Conservation (phyloP, 768 basidiomycete species). For the Tricholoma sp. region DNA sequence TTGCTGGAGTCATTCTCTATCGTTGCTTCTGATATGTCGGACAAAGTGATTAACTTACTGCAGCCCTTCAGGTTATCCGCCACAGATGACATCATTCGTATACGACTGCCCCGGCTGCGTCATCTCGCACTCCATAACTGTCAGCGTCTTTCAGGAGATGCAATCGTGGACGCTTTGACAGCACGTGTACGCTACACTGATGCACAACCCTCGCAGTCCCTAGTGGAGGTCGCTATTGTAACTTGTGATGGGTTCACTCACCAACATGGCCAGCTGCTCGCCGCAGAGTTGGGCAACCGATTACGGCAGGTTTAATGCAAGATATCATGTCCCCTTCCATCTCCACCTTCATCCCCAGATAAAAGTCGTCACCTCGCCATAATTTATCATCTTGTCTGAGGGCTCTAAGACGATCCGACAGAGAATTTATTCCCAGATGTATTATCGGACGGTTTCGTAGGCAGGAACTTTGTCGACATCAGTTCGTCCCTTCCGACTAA, state of each 20-base stretch:
- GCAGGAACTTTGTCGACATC: background rate
- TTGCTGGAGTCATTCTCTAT: slow-evolving; percentile 63
- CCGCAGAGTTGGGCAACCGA: slow-evolving; percentile 21
- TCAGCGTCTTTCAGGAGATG: slow-evolving; percentile 55
- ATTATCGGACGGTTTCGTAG: background rate
- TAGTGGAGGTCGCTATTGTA: slow-evolving; percentile 31
- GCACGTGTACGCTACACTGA: slow-evolving; percentile 42
- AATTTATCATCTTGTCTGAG: too few relatives aligned
- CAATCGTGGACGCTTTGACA: slow-evolving; percentile 47
- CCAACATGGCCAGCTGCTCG: slow-evolving; percentile 24
- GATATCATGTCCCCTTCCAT: background rate
- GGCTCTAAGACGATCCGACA: background rate
- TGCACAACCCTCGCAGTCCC: slow-evolving; percentile 13
- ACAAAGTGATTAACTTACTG: slow-evolving; percentile 61
- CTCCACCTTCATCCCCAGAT: too few relatives aligned
- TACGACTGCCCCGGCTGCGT: slow-evolving; percentile 53
- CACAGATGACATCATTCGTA: slow-evolving; percentile 15
- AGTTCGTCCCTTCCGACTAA: too few relatives aligned
- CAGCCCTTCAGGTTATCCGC: slow-evolving; percentile 29
- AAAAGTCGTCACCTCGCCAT: too few relatives aligned
- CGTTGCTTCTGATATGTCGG: slow-evolving; percentile 77
- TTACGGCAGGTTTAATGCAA: slow-evolving; percentile 12
- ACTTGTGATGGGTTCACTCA: slow-evolving; percentile 33
- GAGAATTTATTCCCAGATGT: background rate
- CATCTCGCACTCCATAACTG: slow-evolving; percentile 55